Conservation (phyloP, 1,284 basidiomycete species). For the Lentinula novae-zelandiae region DNA sequence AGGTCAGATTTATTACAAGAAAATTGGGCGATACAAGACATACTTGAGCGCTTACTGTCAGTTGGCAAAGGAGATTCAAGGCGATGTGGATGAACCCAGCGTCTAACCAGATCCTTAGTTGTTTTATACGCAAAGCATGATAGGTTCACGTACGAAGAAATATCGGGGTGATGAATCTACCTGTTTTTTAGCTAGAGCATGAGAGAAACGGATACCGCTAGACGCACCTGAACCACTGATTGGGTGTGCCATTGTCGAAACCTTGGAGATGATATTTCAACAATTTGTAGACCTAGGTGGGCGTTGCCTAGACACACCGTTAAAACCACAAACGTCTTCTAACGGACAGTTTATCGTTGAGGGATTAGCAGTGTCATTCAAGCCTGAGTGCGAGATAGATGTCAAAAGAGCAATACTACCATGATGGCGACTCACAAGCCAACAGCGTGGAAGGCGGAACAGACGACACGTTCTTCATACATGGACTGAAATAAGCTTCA, state of each 20-base stretch:
- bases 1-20: slow-evolving; percentile 5
- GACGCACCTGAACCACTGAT: slow-evolving; percentile 82
- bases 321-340: slow-evolving; percentile 85
- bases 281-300: neutral
- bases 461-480: slow-evolving; percentile 71
- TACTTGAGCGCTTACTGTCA: slow-evolving; percentile 77
- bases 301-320: slow-evolving; percentile 35
- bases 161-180: slow-evolving; percentile 79
- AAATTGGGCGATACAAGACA: slow-evolving; percentile 15
- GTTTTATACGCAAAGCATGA: neutral
- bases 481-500: slow-evolving; percentile 24
- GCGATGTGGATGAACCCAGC: slow-evolving; percentile 88
- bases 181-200: neutral
- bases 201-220: neutral
- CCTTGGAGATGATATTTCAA: slow-evolving; percentile 27
- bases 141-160: slow-evolving; percentile 56
- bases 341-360: slow-evolving; percentile 68
- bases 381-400: slow-evolving; percentile 27
- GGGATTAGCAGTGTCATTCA: slow-evolving; percentile 76
- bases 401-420: neutral
- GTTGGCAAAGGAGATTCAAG: slow-evolving; percentile 88
- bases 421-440: slow-evolving; percentile 50
- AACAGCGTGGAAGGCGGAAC: slow-evolving; percentile 60
- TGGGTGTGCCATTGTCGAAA: slow-evolving; percentile 63
- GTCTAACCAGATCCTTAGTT: slow-evolving; percentile 27